Conservation (phyloP, 2,329 filamentous ascomycete species). For the Magnaporthiopsis rhizophila region DNA sequence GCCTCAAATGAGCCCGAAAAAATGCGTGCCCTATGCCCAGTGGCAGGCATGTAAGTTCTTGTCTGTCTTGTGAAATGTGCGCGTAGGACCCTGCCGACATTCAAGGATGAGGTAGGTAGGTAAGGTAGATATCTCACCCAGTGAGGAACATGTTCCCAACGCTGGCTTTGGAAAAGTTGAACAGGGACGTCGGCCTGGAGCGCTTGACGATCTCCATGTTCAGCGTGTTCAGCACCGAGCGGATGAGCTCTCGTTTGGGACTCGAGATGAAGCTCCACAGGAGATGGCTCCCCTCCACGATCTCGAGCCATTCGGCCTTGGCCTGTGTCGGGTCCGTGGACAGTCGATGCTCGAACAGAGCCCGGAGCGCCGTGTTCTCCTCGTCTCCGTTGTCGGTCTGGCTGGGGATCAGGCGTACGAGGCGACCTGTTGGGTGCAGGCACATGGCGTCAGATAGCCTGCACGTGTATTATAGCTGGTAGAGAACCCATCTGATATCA, state of each 20-base stretch:
- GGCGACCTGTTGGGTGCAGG: slow-evolving; percentile 51
- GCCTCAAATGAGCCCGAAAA: slow-evolving; percentile 92
- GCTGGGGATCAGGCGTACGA: slow-evolving; percentile 83
- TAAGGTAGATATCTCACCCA: slow-evolving; percentile 34
- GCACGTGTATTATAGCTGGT: background rate
- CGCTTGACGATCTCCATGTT: slow-evolving; percentile 75
- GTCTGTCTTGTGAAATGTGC: background rate
- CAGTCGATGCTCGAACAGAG: slow-evolving; percentile 82
- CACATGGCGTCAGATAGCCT: background rate
- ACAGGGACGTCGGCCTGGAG: slow-evolving; percentile 62
- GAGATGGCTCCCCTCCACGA: slow-evolving; percentile 72
- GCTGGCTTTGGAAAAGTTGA: slow-evolving; percentile 69
- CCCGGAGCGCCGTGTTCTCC: slow-evolving; percentile 68
- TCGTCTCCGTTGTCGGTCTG: slow-evolving; percentile 32
- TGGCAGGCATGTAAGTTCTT: background rate
- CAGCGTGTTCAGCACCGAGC: slow-evolving; percentile 67
- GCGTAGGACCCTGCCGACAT: background rate
- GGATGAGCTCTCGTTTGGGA: slow-evolving; percentile 68
- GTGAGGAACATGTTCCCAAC: slow-evolving; percentile 76
- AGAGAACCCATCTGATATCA: slow-evolving; percentile 4
- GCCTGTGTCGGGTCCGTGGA: slow-evolving; percentile 54
- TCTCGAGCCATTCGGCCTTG: slow-evolving; percentile 74
- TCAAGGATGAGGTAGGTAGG: too few species aligned
- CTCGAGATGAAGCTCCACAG: slow-evolving; percentile 67
- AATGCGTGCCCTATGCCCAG: slow-evolving; percentile 52